These are phyloP conservation scores for Didymella glomerata DNA, from an alignment of 2,329 filamentous ascomycete species.

Conservation along the genomic window DNA sequence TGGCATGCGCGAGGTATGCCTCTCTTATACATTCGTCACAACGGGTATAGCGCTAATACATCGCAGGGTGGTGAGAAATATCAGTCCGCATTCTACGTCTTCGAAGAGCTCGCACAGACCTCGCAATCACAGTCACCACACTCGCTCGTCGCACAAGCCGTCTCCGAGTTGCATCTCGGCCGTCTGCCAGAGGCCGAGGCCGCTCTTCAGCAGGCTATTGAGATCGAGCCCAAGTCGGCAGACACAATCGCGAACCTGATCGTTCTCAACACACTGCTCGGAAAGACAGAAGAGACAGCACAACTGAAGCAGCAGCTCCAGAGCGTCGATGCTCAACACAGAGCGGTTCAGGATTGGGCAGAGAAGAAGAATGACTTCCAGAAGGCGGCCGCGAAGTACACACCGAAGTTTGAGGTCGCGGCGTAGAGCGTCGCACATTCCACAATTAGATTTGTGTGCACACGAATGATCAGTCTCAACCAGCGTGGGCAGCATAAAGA, in stretches of 20 bases:
- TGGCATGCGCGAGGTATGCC: constrained; percentile 78
- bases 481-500: not conserved
- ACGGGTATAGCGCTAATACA: constrained; percentile 26
- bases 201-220: constrained; percentile 80
- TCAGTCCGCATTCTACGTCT: constrained; percentile 96
- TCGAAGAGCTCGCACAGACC: constrained; percentile 91
- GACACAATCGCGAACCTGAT: constrained; percentile 84
- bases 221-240: constrained; percentile 74
- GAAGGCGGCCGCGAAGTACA: constrained; percentile 84
- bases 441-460: not conserved
- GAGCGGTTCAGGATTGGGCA: constrained; percentile 75
- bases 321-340: constrained; percentile 71
- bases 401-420: constrained; percentile 73
- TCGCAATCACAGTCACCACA: constrained; percentile 79
- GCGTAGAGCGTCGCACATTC: constrained; percentile 20
- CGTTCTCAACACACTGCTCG: constrained; percentile 79
- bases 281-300: constrained; percentile 67
- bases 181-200: constrained; percentile 87
- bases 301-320: constrained; percentile 64
- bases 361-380: constrained; percentile 92
- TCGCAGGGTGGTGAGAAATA: constrained; percentile 89
- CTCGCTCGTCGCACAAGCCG: constrained; percentile 84
- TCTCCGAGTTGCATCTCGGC: constrained; percentile 90
- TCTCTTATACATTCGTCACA: constrained; percentile 22
- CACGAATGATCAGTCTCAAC: not conserved